These are phyloP conservation scores for Boletus rufocinnamomeus DNA, from an alignment of 768 basidiomycete genomes.

Conservation along the genomic window DNA sequence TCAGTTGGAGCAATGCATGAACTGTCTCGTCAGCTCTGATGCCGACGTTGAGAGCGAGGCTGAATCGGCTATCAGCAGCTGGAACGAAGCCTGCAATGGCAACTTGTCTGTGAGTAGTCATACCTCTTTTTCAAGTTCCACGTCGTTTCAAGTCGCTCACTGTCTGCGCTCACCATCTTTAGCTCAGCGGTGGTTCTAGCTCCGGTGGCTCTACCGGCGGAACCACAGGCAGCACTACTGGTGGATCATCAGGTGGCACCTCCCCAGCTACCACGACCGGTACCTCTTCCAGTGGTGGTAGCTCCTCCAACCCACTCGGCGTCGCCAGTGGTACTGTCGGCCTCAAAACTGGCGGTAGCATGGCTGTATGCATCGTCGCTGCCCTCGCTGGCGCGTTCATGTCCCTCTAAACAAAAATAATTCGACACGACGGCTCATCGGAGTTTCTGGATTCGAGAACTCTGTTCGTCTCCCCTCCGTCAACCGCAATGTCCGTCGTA, in stretches of 20 bases:
- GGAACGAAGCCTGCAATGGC: conserved; percentile 22
- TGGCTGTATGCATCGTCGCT: conserved; percentile 5
- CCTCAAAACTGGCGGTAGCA: conserved; percentile 5
- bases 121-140: too few relatives aligned
- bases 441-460: background rate
- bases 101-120: conserved; percentile 19
- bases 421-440: too few relatives aligned
- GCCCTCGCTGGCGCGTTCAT: conserved; percentile 15
- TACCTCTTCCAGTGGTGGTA: background rate
- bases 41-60: conserved; percentile 6
- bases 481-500: background rate
- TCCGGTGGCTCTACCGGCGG: background rate
- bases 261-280: background rate
- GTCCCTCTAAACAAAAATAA: conserved; percentile 13
- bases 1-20: conserved; percentile 22
- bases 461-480: background rate
- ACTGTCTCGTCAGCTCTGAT: conserved; percentile 14
- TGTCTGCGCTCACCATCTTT: background rate
- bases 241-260: background rate
- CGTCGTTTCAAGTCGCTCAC: background rate
- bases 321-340: background rate
- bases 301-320: background rate
- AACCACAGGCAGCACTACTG: background rate
- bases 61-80: conserved; percentile 10
- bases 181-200: conserved; percentile 17